Evolutionary conservation across 2,329 filamentous ascomycete species (phyloP).

Genomic region (Esteya vermicola): DNA sequence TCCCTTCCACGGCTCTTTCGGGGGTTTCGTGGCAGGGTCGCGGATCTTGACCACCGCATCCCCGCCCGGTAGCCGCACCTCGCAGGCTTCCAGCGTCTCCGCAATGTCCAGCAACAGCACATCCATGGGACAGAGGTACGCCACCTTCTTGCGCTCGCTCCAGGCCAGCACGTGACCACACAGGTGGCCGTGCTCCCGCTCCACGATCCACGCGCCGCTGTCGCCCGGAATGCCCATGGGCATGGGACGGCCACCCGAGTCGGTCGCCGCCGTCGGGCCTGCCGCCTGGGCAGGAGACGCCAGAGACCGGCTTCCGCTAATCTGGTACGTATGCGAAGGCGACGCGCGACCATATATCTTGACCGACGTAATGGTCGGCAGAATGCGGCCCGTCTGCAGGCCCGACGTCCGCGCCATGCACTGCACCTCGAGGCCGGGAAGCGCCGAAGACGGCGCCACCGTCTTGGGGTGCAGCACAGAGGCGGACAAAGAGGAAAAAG

Average conservation of each 20-base stretch:
- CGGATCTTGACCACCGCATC: conserved; percentile 22
- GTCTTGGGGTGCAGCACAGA: conserved; percentile 35
- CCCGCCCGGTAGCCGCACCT: conserved; percentile 57
- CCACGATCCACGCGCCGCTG: conserved; percentile 85
- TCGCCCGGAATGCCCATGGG: conserved; percentile 65
- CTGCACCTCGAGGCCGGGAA: conserved; percentile 69
- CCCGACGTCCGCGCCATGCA: conserved; percentile 82
- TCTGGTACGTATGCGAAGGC: conserved; percentile 58
- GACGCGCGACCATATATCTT: conserved; percentile 76
- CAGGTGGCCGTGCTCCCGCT: conserved; percentile 61
- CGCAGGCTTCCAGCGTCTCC: conserved; percentile 54
- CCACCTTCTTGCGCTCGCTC: conserved; percentile 64
- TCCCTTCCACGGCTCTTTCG: neutral
- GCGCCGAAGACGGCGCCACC: conserved; percentile 41
- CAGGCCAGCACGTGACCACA: conserved; percentile 86
- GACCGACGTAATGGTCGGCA: conserved; percentile 65
- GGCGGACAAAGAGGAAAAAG: too few species aligned
- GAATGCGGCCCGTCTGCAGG: conserved; percentile 63
- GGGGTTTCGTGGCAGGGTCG: too few species aligned
- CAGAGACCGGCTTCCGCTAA: conserved; percentile 14
- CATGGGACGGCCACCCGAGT: too few species aligned
- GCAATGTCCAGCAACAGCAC: conserved; percentile 75
- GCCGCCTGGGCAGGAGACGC: neutral
- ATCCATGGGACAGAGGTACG: conserved; percentile 94
- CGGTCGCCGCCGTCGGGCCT: neutral